These are phyloP conservation scores for Myriosclerotinia curreyana DNA, from an alignment of 2,329 filamentous ascomycete species.

Conservation along the genomic window DNA sequence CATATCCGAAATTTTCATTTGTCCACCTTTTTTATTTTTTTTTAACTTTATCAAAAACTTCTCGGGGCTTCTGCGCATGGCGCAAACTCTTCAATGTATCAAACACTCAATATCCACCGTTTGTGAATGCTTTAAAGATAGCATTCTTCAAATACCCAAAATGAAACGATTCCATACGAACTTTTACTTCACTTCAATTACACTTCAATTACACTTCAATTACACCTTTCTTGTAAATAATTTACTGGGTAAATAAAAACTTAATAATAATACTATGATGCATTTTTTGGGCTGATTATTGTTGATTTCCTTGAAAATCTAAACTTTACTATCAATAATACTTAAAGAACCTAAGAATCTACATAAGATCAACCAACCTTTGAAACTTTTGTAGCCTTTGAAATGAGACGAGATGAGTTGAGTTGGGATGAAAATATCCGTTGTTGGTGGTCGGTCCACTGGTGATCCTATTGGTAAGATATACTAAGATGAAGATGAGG, in stretches of 20 bases:
- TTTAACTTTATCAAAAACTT: slow-evolving; percentile 23
- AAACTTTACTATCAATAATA: not conserved
- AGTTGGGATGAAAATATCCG: not conserved
- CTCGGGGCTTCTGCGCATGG: slow-evolving; percentile 27
- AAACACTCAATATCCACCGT: slow-evolving; percentile 30
- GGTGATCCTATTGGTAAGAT: too few species aligned
- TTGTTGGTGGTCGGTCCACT: not conserved
- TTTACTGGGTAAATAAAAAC: slow-evolving; percentile 24
- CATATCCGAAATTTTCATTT: slow-evolving; percentile 34
- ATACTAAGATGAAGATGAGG: too few species aligned
- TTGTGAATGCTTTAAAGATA: slow-evolving; percentile 22
- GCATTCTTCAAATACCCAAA: slow-evolving; percentile 23
- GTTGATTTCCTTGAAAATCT: not conserved
- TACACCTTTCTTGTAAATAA: slow-evolving; percentile 23
- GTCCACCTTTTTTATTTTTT: slow-evolving; percentile 30
- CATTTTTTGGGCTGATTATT: not conserved
- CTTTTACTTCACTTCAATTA: slow-evolving; percentile 10
- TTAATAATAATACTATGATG: slow-evolving; percentile 22
- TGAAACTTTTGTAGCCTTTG: too few species aligned
- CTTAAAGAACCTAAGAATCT: not conserved
- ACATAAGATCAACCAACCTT: not conserved
- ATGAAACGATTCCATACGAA: slow-evolving; percentile 25
- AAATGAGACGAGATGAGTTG: not conserved
- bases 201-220: slow-evolving; percentile 4
- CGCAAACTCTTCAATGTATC: slow-evolving; percentile 32